phyloP scores from a whole-genome alignment of 2,329 filamentous ascomycete species.

The Thelonectria blattea region DNA sequence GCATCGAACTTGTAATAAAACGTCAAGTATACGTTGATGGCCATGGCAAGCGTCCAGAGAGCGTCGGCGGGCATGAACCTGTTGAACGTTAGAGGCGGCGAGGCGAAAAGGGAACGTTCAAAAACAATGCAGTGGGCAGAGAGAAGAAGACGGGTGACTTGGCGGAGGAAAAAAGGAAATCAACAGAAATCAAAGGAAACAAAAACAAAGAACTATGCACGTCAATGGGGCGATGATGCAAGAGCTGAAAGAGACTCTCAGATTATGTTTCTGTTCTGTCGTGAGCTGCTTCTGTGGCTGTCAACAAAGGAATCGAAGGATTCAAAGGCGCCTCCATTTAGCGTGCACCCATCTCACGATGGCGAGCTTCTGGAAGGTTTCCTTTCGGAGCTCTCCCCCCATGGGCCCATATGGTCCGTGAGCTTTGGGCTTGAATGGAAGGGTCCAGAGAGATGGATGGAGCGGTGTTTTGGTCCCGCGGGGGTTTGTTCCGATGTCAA shows the following conservation, averaged over 20 bases:
- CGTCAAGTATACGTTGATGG: constrained; percentile 81
- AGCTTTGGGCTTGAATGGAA: too few species aligned
- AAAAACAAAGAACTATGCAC: neutral
- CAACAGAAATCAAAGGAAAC: neutral
- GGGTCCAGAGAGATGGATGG: neutral
- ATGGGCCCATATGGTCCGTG: neutral
- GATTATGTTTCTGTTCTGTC: too few species aligned
- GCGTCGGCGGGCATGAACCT: constrained; percentile 82
- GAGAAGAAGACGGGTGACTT: neutral
- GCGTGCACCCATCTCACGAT: neutral
- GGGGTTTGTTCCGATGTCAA: neutral
- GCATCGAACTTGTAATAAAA: constrained; percentile 78
- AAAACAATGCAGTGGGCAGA: neutral
- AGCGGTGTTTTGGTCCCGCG: neutral
- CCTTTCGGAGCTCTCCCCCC: neutral
- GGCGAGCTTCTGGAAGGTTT: constrained; percentile 11
- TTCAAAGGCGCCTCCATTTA: neutral
- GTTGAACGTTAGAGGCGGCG: constrained; percentile 24
- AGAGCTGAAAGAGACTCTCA: neutral
- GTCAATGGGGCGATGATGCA: neutral
- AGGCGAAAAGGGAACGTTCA: neutral
- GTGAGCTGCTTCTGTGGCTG: too few species aligned
- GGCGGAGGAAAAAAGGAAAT: neutral
- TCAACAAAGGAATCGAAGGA: neutral
- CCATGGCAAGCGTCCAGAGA: constrained; percentile 82